Base-by-base conservation (phyloP, 1,284 basidiomycete species). In the Austropuccinia psidii region DNA sequence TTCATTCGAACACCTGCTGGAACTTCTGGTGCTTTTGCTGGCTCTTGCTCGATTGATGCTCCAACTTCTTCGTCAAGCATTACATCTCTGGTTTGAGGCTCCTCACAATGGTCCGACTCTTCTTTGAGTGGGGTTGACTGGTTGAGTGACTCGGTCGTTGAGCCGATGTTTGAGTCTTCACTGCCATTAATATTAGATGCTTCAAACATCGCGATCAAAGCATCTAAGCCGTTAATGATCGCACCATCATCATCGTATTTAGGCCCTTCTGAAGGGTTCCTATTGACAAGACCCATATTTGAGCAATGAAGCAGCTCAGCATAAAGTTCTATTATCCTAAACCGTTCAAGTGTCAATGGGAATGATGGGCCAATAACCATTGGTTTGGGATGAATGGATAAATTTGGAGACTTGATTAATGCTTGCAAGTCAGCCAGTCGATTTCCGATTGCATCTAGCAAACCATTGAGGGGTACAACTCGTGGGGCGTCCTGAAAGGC, bases 231-330 rank as follows among this genome's bases (percentile, higher is more conserved):
- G 37, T 91, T 91, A 77, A 88, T 87, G 45, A 96, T 80, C 31
- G 89, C 86, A 24, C 92, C 93, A 70, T 90, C 86, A 0, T 84
- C 81, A 77, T 91, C 88, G 79, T 95, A 95, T 27, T 33, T 50
- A 27, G 65, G 49, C 17, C 55, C 24, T 33, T 57, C 64, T 65
- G 88, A 87, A 0, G 85, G 79, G 0, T 85, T 81, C 4, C 96
- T 90, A 79, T 98, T 98, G 43, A 98, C 84, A 17, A 98, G 86
- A 1, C 90, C 88, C 95, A 99, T 98, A 80, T 98, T 98, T 17
- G 95, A 98, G 81, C 93, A 96, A 80, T 99, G 96, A 17, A 98
- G 83, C 17, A 98, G 86, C 81, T 99, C 96, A 21, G 95, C 96
- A 78, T 96, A 95, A 8, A 99, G 85, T 82, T 99, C 96, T 80